phyloP scores from a whole-genome alignment of 192 early-diverging fungal species.

The Podila verticillata region DNA sequence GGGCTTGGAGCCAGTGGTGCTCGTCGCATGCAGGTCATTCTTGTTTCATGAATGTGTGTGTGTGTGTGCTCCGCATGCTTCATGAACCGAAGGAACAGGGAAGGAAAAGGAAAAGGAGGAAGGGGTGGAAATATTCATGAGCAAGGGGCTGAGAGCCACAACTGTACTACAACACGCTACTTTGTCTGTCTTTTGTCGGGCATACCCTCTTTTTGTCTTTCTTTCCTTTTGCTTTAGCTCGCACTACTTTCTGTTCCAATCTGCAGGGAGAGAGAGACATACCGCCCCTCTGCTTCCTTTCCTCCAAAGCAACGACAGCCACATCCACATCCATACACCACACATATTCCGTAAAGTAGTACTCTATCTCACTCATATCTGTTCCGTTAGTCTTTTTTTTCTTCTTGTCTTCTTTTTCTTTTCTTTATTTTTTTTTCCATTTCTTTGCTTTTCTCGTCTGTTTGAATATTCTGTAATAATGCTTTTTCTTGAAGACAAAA shows the following conservation, averaged over 20 bases:
- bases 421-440: neutral
- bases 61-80: neutral
- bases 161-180: neutral
- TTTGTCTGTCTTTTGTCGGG: neutral
- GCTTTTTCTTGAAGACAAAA: no score
- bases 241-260: neutral
- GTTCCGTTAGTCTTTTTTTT: neutral
- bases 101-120: neutral
- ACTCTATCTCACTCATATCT: neutral
- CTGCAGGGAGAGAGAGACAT: no score
- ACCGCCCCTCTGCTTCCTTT: constrained; percentile 1
- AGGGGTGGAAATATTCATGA: constrained; percentile 4
- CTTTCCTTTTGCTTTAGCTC: no score
- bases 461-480: neutral
- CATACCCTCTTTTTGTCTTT: constrained; percentile 5
- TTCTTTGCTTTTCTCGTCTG: neutral
- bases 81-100: no score
- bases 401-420: neutral
- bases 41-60: constrained; percentile 23
- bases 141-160: neutral
- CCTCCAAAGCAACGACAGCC: no score
- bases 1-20: constrained; percentile 20
- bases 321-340: no score
- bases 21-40: constrained; percentile 36
- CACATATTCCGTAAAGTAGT: neutral